Evolutionary conservation across 2,329 filamentous ascomycete species (phyloP).

Genomic region (Ceratocystis alfenasii): DNA sequence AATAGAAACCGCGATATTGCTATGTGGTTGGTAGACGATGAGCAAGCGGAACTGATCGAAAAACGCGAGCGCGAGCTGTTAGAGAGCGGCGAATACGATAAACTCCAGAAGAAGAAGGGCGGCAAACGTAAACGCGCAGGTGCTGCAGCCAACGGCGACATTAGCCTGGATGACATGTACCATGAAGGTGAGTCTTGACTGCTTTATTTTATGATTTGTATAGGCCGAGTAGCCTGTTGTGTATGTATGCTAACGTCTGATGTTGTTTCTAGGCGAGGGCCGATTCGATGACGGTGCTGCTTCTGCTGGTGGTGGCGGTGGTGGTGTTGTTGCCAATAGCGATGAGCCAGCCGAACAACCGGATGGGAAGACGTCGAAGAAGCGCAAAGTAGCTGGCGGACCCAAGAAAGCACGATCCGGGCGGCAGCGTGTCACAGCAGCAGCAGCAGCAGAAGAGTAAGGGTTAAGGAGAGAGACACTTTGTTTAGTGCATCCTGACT

Average conservation of each 20-base stretch:
- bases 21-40: constrained; percentile 96
- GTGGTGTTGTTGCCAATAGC: constrained; percentile 42
- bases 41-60: constrained; percentile 89
- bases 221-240: neutral
- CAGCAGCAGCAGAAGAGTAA: constrained; percentile 53
- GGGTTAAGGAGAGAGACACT: constrained; percentile 25
- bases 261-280: constrained; percentile 60
- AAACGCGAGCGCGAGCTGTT: constrained; percentile 78
- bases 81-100: constrained; percentile 56
- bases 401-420: constrained; percentile 51
- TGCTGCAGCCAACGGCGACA: constrained; percentile 28
- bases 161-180: constrained; percentile 92
- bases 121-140: constrained; percentile 43
- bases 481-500: constrained; percentile 5
- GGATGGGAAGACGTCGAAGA: constrained; percentile 38
- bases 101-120: constrained; percentile 50
- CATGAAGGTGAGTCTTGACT: constrained; percentile 69
- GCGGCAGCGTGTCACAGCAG: constrained; percentile 44
- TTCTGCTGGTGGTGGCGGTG: constrained; percentile 56
- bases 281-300: constrained; percentile 86
- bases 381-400: constrained; percentile 43
- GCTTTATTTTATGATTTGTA: neutral
- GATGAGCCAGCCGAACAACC: constrained; percentile 60
- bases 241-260: constrained; percentile 25
- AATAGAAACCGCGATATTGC: constrained; percentile 97